Base-by-base conservation (phyloP, 2,329 filamentous ascomycete genomes). In the Paracoccidioides lutzii region DNA sequence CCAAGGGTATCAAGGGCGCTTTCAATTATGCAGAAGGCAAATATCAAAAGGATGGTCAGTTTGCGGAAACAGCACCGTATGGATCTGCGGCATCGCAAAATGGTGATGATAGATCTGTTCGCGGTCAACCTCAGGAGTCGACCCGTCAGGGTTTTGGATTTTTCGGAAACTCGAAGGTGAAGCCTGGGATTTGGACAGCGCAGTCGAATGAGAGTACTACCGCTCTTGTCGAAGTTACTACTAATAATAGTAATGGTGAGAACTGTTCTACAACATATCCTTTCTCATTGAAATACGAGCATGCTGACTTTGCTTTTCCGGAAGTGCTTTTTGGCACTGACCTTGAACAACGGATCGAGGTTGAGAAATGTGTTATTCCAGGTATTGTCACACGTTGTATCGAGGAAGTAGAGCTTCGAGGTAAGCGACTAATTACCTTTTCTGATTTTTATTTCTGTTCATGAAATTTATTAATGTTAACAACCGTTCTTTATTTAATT, bases 381-480 rank as follows among this genome's bases (percentile, higher is more conserved):
- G 85, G 83, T 59, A 88, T 98, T 33, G 88, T 98, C 45, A 91
- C 84, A 50, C 86, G 90, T 50, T 98, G 93, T 71, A 95, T 98
- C 62, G 88, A 95, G 67, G 91, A 98, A 72, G 93, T 98, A 42
- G 93, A 98, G 71, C 75, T 93, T 28, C 84, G 93, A 67, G 93
- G 91, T 72, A 67, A 53, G 71, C 22, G 8, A 45, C 14, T 7
- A 5, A 15, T 10, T 35, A 15, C 32, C 3, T 28, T 5, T 33
- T 42, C 15, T 41, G 43, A 33, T 59, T 37, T 35, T 44, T 12
- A 15, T 12, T 32, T 40, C 9, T 28, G 14, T 12, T 9, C 33
- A 32, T 38, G 15, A 45, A 28, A 7, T 49, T 33, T 49, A n/a
- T 28, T 48, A 8, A 22, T 35, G 32, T 41, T 22, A 42, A 52